These are phyloP conservation scores for Diaporthe citriasiana DNA, from an alignment of 2,329 filamentous ascomycete genomes.

Conservation along the genomic window DNA sequence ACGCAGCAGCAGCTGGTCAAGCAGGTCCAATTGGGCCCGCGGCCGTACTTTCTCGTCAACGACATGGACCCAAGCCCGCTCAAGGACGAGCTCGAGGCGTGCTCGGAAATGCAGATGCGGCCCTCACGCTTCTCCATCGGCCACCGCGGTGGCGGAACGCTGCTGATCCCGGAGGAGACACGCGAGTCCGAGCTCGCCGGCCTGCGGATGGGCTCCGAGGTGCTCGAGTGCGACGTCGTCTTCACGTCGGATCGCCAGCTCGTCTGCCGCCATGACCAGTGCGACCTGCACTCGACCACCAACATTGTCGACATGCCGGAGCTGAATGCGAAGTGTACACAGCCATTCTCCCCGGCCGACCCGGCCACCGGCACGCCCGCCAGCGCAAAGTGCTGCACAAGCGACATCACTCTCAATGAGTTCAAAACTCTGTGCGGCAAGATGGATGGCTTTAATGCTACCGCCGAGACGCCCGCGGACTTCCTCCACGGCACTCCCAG, in stretches of 20 bases:
- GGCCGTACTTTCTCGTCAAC: constrained; percentile 75
- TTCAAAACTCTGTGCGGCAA: constrained; percentile 78
- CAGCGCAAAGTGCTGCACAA: constrained; percentile 77
- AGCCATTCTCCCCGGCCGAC: constrained; percentile 69
- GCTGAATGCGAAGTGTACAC: constrained; percentile 74
- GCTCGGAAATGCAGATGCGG: constrained; percentile 67
- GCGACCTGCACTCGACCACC: constrained; percentile 78
- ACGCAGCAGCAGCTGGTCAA: constrained; percentile 52
- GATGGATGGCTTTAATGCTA: constrained; percentile 75
- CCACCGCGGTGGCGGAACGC: constrained; percentile 72
- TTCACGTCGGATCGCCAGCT: constrained; percentile 76
- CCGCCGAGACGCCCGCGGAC: constrained; percentile 68
- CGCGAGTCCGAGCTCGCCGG: constrained; percentile 71
- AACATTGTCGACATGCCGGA: constrained; percentile 74
- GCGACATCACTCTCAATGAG: constrained; percentile 77
- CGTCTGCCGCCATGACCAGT: constrained; percentile 78
- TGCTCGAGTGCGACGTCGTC: constrained; percentile 77
- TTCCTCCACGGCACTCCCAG: constrained; percentile 71
- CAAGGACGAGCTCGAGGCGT: constrained; percentile 71
- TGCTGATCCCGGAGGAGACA: constrained; percentile 76
- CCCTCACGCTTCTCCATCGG: constrained; percentile 71
- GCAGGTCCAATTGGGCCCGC: constrained; percentile 71
- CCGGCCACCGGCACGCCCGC: constrained; percentile 62
- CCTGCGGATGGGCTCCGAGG: constrained; percentile 76
- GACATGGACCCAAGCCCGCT: constrained; percentile 72